Evolutionary conservation across 176 grass and related monocot species (phyloP).

Genomic region (Canna indica): DNA sequence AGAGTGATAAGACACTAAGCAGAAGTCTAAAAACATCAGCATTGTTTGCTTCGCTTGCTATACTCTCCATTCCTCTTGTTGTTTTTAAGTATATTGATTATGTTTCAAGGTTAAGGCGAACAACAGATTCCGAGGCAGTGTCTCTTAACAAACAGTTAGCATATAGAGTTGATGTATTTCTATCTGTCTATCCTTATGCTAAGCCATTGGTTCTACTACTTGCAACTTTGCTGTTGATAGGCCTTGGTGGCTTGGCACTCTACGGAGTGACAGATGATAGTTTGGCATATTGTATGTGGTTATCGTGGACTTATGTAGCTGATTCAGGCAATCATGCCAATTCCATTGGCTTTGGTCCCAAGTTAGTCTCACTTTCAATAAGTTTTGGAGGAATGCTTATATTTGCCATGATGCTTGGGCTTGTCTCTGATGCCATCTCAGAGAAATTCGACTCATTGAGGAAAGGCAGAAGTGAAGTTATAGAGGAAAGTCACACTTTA

Average conservation of each 20-base stretch:
- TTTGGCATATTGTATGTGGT: conserved; percentile 52
- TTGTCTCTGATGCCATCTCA: conserved; percentile 63
- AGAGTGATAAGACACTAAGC: conserved; percentile 19
- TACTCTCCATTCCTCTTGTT: conserved; percentile 29
- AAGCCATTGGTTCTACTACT: conserved; percentile 62
- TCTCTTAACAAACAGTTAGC: conserved; percentile 58
- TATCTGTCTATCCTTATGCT: conserved; percentile 55
- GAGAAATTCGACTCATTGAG: conserved; percentile 81
- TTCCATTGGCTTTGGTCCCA: conserved; percentile 42
- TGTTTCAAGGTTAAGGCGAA: conserved; percentile 32
- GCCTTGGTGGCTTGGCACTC: conserved; percentile 48
- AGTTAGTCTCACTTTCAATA: conserved; percentile 63
- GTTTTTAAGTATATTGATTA: conserved; percentile 43
- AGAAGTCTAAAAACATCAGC: conserved; percentile 40
- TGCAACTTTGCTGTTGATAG: conserved; percentile 58
- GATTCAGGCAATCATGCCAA: conserved; percentile 74
- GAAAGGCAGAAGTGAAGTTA: conserved; percentile 69
- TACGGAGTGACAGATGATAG: conserved; percentile 61
- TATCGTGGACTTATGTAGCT: conserved; percentile 63
- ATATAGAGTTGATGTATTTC: conserved; percentile 55
- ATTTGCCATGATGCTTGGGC: conserved; percentile 86
- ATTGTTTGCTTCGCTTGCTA: conserved; percentile 34
- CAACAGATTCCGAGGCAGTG: conserved; percentile 36
- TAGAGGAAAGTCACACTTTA: conserved; percentile 53
- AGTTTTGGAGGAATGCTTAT: conserved; percentile 71